phyloP scores from a whole-genome alignment of 169 alveolate species.

The Plasmodium malariae region DNA sequence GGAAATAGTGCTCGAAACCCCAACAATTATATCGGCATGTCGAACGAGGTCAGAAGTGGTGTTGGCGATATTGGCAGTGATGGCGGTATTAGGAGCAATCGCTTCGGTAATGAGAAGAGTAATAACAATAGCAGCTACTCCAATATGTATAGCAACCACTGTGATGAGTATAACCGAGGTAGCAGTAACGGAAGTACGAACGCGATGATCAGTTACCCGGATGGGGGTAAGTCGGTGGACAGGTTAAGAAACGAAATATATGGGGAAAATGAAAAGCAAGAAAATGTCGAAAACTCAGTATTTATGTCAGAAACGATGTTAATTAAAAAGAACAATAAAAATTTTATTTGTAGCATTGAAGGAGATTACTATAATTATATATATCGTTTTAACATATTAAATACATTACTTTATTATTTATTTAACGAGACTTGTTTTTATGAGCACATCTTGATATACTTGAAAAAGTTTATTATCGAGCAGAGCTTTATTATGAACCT shows the following conservation, averaged over 20 bases:
- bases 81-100: background rate
- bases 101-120: background rate
- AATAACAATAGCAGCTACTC: background rate
- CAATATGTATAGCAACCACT: background rate
- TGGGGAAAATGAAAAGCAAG: background rate
- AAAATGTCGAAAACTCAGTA: background rate
- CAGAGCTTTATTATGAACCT: slow-evolving; percentile 25
- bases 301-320: background rate
- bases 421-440: slow-evolving; percentile 33
- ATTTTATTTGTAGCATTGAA: slow-evolving; percentile 60
- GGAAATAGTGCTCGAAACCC: background rate
- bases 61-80: too few species aligned
- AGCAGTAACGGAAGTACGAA: background rate
- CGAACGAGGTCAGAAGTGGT: too few species aligned
- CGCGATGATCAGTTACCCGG: background rate
- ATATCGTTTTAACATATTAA: slow-evolving; percentile 12
- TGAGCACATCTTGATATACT: background rate
- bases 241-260: background rate
- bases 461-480: slow-evolving; percentile 22
- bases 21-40: too few species aligned
- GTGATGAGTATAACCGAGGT: background rate
- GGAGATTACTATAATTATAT: slow-evolving; percentile 54
- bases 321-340: slow-evolving; percentile 39
- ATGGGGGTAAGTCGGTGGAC: too few species aligned
- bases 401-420: slow-evolving; percentile 20